Base-by-base conservation (phyloP, 805 yeast species). In the Candida nemodendra region DNA sequence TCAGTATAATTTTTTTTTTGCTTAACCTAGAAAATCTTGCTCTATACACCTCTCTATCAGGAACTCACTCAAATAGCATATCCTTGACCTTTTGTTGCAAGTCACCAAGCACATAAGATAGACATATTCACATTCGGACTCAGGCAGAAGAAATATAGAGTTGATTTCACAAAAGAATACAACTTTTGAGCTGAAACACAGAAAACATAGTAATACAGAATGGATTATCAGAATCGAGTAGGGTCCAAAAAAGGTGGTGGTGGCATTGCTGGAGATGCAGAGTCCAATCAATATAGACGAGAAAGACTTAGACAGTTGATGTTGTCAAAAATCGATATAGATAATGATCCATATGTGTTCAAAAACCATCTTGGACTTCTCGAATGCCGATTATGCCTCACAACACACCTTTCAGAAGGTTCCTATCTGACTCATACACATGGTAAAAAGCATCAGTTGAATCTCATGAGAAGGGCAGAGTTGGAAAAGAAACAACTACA, bases 211-310 rank as follows among this genome's bases (percentile, higher is more conserved):
- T n/a, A 2, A 18, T 24, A 15, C 25, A 43, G 27, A 5, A 89
- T 89, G 97, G 96, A 89, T 59, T 86, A 86, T 56, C 90, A 87
- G 45, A 85, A 84, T 50, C 65, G 96, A 53, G 95, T 85, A 2
- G 96, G 96, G 30, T 83, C 95, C 5, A 89, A 89, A 62, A 80
- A 86, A 57, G 96, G 96, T 24, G 78, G 83, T 19, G 97, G 96
- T 48, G 96, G 95, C 5, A 69, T 89, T 14, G 96, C 96, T 1
- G 84, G 85, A 4, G 65, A 69, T 30, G 75, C 79, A 15, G 89
- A 84, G 47, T 69, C 81, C 5, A 84, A 85, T 51, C 75, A 79
- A 4, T 82, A 82, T 30, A 69, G 90, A 32, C 68, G 81, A 39
- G 79, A 79, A 40, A 72, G 95, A 26, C 74, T 88, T 7, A 73